Conservation (phyloP, 1,139 yeast species). For the Lodderomyces jiufengensis region DNA sequence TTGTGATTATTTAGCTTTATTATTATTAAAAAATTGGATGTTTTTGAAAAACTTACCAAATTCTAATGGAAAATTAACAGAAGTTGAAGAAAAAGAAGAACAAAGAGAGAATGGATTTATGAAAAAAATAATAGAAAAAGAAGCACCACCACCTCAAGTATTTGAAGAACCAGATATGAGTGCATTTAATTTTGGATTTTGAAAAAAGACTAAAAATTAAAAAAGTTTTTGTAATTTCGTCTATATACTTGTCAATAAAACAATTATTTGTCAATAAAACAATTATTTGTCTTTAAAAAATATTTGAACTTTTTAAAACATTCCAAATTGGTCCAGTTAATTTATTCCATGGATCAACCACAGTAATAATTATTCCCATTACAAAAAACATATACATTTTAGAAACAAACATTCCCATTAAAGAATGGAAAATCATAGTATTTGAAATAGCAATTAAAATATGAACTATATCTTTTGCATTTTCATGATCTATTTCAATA, state of each 20-base stretch:
- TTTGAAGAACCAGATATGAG: slow-evolving; percentile 82
- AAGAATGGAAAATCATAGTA: slow-evolving; percentile 16
- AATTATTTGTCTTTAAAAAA: slow-evolving; percentile 5
- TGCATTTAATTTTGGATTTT: slow-evolving; percentile 62
- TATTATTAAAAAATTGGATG: slow-evolving; percentile 64
- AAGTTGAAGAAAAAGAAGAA: not conserved
- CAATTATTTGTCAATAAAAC: not conserved
- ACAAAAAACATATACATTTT: slow-evolving; percentile 20
- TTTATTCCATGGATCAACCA: slow-evolving; percentile 15
- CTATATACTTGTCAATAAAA: not conserved
- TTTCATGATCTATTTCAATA: not conserved
- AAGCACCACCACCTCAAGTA: slow-evolving; percentile 50
- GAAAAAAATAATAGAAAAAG: slow-evolving; percentile 6
- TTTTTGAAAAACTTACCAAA: slow-evolving; percentile 34
- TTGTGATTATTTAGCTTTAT: slow-evolving; percentile 72
- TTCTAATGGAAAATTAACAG: not conserved
- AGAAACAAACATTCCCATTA: slow-evolving; percentile 18
- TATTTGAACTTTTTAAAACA: slow-evolving; percentile 9
- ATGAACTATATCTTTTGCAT: slow-evolving; percentile 14
- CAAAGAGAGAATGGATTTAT: slow-evolving; percentile 2
- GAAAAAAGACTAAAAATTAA: slow-evolving; percentile 6
- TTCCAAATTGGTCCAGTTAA: slow-evolving; percentile 11
- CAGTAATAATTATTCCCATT: slow-evolving; percentile 14
- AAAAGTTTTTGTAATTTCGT: not conserved
- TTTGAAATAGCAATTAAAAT: slow-evolving; percentile 17